These are phyloP conservation scores for Chytriomyces sp. DNA, from an alignment of 192 early-diverging fungal genomes.

Conservation along the genomic window DNA sequence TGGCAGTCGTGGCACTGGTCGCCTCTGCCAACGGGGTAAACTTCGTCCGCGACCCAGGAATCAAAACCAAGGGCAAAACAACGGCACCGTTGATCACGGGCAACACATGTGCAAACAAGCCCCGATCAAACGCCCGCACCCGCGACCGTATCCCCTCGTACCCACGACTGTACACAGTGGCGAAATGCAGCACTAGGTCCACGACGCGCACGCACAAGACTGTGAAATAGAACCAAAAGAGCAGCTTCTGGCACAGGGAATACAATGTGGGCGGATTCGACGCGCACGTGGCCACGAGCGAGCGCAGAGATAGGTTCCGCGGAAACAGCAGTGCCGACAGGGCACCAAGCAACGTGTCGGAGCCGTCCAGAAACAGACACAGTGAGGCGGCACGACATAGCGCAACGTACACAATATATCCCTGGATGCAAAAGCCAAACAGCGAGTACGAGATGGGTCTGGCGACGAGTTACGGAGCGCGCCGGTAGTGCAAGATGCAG, in stretches of 20 bases:
- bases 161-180: too few species aligned
- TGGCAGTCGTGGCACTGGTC: not conserved
- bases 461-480: not conserved
- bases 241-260: not conserved
- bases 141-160: not conserved
- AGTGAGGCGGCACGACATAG: not conserved
- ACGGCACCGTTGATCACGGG: slow-evolving; percentile 17
- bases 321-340: not conserved
- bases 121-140: slow-evolving; percentile 1
- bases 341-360: not conserved
- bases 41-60: slow-evolving; percentile 13
- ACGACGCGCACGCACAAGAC: slow-evolving; percentile 5
- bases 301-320: not conserved
- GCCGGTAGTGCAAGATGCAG: not conserved
- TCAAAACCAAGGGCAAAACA: slow-evolving; percentile 5
- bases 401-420: slow-evolving; percentile 7
- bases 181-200: too few species aligned
- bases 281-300: not conserved
- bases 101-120: not conserved
- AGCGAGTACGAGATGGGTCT: slow-evolving; percentile 21
- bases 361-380: not conserved
- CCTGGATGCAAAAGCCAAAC: not conserved
- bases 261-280: slow-evolving; percentile 8
- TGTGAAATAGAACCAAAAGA: slow-evolving; percentile 1
- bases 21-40: not conserved